Evolutionary conservation across 2,329 filamentous ascomycete genomes (phyloP).

Genomic region (Penicillium sp.): DNA sequence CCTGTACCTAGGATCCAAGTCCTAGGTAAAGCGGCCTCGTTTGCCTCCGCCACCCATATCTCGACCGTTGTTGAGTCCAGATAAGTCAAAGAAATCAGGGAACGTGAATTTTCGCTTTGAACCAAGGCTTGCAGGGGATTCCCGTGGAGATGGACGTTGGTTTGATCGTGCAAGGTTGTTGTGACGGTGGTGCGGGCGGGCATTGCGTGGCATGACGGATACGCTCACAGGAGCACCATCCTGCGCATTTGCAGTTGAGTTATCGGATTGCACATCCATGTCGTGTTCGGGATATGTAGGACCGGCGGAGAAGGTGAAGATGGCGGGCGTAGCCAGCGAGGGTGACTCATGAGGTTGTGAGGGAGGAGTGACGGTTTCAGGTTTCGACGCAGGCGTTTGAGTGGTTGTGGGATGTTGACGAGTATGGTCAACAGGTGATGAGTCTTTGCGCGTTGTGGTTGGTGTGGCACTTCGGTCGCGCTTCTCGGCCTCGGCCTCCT

Average conservation of each 20-base stretch:
- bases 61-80: conserved; percentile 44
- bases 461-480: conserved; percentile 41
- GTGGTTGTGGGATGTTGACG: conserved; percentile 32
- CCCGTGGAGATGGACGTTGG: conserved; percentile 39
- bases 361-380: conserved; percentile 18
- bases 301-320: conserved; percentile 48
- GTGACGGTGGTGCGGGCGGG: conserved; percentile 42
- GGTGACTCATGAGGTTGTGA: conserved; percentile 27
- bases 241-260: conserved; percentile 29
- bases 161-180: conserved; percentile 40
- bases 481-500: conserved; percentile 46
- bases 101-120: conserved; percentile 51
- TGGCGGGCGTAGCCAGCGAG: conserved; percentile 31
- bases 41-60: conserved; percentile 50
- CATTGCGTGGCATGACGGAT: conserved; percentile 45
- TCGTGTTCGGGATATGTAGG: conserved; percentile 45
- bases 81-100: conserved; percentile 53
- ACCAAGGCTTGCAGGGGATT: conserved; percentile 42
- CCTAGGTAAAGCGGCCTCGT: conserved; percentile 48
- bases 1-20: conserved; percentile 1
- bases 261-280: conserved; percentile 47
- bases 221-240: conserved; percentile 43
- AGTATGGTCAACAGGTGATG: conserved; percentile 26
- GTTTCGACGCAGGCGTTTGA: conserved; percentile 28
- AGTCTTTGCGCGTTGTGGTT: conserved; percentile 33